Conservation (phyloP, 139 green algal species). For the Coelastrella sp. region DNA sequence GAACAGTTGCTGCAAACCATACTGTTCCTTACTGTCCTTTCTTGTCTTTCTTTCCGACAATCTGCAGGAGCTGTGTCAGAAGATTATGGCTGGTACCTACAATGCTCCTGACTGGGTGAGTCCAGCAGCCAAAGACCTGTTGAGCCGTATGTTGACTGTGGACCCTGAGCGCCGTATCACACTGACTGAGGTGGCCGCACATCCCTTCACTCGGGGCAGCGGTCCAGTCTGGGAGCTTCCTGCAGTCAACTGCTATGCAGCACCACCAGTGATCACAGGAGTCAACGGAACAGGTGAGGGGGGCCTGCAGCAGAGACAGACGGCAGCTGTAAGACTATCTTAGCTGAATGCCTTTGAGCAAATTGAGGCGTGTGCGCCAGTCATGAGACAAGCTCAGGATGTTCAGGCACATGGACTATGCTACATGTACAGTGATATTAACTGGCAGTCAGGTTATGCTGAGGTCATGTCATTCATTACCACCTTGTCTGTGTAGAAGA, state of each 20-base stretch:
- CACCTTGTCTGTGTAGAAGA: constrained; percentile 7
- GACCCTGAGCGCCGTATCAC: constrained; percentile 74
- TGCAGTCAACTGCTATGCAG: constrained; percentile 25
- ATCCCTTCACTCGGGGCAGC: constrained; percentile 4
- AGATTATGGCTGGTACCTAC: constrained; percentile 80
- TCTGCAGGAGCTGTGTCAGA: constrained; percentile 79
- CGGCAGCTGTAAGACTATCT: too few species aligned
- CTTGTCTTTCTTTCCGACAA: too few species aligned
- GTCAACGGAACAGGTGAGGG: background rate
- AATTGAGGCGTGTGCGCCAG: background rate
- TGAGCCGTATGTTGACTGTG: constrained; percentile 74
- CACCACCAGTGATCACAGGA: background rate
- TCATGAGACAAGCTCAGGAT: background rate
- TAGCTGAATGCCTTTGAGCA: too few species aligned
- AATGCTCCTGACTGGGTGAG: constrained; percentile 67
- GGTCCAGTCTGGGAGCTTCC: constrained; percentile 17
- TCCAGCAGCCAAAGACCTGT: constrained; percentile 59
- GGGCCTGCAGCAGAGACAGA: too few species aligned
- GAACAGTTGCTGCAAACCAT: too few species aligned
- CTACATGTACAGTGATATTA: too few species aligned
- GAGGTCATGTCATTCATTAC: too few species aligned
- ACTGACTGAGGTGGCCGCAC: constrained; percentile 47
- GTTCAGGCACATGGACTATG: background rate
- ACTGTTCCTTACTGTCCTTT: too few species aligned
- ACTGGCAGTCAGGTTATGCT: background rate